A percentile compares a stretch with the other conserved stretches of the same genome.
Evolutionary conservation across 2,329 filamentous ascomycete species (phyloP).

Genomic region (Aspergillus novoparasiticus): DNA sequence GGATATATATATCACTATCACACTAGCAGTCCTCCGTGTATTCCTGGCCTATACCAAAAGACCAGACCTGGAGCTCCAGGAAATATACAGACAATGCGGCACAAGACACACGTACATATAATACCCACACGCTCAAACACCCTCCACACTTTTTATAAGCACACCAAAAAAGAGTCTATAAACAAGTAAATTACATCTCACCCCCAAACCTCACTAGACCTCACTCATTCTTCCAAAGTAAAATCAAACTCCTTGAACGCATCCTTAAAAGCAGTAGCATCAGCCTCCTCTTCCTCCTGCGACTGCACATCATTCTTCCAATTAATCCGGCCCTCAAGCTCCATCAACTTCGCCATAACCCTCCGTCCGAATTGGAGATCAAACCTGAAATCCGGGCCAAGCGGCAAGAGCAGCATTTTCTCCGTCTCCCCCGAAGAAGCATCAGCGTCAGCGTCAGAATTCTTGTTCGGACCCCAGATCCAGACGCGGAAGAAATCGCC

Average conservation of each 20-base stretch:
- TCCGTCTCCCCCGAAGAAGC: conserved; percentile 39
- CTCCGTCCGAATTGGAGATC: conserved; percentile 87
- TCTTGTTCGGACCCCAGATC: conserved; percentile 63
- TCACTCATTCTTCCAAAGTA: conserved; percentile 50
- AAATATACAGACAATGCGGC: neutral
- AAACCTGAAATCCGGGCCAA: conserved; percentile 74
- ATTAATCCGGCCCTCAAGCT: conserved; percentile 73
- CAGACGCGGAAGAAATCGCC: conserved; percentile 77
- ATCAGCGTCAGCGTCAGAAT: conserved; percentile 6
- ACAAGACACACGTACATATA: neutral
- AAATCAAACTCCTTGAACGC: conserved; percentile 90
- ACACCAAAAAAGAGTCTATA: neutral
- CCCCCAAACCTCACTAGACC: rapidly evolving
- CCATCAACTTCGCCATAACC: conserved; percentile 84
- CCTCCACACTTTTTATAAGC: neutral
- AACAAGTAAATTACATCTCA: neutral
- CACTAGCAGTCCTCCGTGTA: neutral
- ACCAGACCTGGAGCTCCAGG: neutral
- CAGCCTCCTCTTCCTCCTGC: conserved; percentile 73
- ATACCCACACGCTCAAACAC: neutral
- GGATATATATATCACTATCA: neutral
- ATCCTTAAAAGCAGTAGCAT: conserved; percentile 76
- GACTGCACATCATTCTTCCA: conserved; percentile 86
- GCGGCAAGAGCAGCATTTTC: conserved; percentile 72
- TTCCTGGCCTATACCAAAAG: neutral